Evolutionary conservation across 2,329 filamentous ascomycete species (phyloP).

Genomic region (Periglandula ipomoeae): DNA sequence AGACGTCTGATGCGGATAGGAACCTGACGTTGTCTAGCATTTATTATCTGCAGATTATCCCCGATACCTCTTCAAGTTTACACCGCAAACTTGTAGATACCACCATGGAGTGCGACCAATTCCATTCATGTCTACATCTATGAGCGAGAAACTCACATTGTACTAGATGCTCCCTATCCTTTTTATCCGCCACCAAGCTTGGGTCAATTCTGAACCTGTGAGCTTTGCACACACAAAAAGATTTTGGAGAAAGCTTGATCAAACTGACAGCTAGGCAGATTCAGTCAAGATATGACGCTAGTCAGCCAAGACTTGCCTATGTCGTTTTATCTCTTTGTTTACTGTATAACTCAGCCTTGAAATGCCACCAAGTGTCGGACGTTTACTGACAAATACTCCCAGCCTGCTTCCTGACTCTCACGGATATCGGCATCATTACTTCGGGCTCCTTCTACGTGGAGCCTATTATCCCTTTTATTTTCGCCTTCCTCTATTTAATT

Average conservation of each 20-base stretch:
- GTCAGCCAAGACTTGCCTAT: conserved; percentile 7
- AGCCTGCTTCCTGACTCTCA: background rate
- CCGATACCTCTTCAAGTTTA: background rate
- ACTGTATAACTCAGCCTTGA: too few species aligned
- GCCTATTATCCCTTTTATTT: conserved; percentile 36
- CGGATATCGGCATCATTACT: conserved; percentile 26
- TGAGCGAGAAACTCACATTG: too few species aligned
- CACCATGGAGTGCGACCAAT: background rate
- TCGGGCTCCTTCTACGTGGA: conserved; percentile 30
- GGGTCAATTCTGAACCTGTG: background rate
- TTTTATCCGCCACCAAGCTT: background rate
- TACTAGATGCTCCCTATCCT: background rate
- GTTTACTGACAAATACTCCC: background rate
- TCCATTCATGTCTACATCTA: too few species aligned
- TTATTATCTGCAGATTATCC: background rate
- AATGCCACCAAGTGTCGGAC: too few species aligned
- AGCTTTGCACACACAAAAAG: too few species aligned
- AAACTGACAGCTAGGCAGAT: conserved; percentile 2
- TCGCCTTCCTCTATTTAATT: conserved; percentile 17
- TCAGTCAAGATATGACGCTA: conserved; percentile 11
- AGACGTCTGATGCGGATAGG: too few species aligned
- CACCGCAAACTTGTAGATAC: background rate
- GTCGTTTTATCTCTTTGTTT: conserved; percentile 1
- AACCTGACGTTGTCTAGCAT: background rate
- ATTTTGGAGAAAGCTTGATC: too few species aligned